phyloP scores from a whole-genome alignment of 129 eudicot species.

The Arctium minus region DNA sequence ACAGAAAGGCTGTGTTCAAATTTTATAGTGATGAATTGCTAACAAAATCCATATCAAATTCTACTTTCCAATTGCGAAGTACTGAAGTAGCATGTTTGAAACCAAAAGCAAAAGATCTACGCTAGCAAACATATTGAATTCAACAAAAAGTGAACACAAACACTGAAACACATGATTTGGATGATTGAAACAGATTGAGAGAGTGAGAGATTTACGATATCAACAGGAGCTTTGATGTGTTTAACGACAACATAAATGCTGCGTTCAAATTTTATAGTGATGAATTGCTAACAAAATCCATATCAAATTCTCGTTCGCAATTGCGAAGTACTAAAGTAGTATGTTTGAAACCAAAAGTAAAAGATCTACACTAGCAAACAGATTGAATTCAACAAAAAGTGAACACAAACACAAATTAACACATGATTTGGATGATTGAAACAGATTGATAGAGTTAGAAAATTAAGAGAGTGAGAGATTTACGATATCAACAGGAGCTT shows the following conservation, averaged over 20 bases:
- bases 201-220: constrained; percentile 43
- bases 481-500: constrained; percentile 77
- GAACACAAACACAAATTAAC: not conserved
- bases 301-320: not conserved
- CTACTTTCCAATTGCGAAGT: not conserved
- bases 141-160: not conserved
- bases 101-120: not conserved
- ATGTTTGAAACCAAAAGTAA: not conserved
- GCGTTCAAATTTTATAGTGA: not conserved
- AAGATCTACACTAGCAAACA: not conserved
- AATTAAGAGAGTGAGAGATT: not conserved
- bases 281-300: not conserved
- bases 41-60: not conserved
- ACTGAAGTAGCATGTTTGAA: not conserved
- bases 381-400: not conserved
- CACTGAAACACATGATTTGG: not conserved
- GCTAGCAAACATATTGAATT: not conserved
- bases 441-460: not conserved
- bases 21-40: not conserved
- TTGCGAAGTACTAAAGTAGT: not conserved
- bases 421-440: not conserved
- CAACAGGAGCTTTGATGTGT: constrained; percentile 82
- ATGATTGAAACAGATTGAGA: not conserved
- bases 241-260: constrained; percentile 9
- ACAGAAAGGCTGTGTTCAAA: not conserved